A percentile compares a stretch with the other conserved stretches of the same genome.
phyloP scores from a whole-genome alignment of 495 filamentous ascomycete genomes.

The Penicillium riverlandense region DNA sequence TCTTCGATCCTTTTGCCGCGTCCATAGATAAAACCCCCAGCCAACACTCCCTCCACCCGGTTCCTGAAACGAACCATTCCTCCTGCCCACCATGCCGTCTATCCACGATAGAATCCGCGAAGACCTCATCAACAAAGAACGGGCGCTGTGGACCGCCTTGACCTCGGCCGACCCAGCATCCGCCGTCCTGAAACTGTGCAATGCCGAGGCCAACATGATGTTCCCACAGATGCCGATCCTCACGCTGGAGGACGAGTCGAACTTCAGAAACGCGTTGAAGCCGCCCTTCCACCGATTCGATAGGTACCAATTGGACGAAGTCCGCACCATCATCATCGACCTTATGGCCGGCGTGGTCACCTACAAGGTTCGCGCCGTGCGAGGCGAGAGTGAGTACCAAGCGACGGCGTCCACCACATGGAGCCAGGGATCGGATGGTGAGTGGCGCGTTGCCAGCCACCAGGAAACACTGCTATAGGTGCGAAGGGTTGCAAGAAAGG shows the following conservation, averaged over 20 bases:
- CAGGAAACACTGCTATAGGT: constrained; percentile 29
- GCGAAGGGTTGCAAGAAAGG: not conserved
- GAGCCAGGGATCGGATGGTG: constrained; percentile 39
- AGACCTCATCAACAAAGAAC: constrained; percentile 33
- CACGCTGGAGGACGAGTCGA: constrained; percentile 22
- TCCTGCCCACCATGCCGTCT: constrained; percentile 20
- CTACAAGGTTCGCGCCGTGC: constrained; percentile 25
- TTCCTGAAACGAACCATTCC: not conserved
- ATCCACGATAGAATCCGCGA: constrained; percentile 41
- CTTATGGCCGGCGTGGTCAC: constrained; percentile 38
- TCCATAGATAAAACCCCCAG: constrained; percentile 1
- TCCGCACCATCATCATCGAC: constrained; percentile 36
- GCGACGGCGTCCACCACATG: constrained; percentile 34
- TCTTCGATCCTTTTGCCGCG: not conserved
- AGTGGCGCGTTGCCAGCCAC: constrained; percentile 34
- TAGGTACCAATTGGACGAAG: constrained; percentile 30
- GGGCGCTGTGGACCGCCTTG: constrained; percentile 35
- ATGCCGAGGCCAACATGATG: constrained; percentile 27
- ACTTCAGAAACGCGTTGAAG: constrained; percentile 19
- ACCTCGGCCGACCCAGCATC: constrained; percentile 37
- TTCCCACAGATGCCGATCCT: constrained; percentile 33
- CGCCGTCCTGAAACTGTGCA: constrained; percentile 30
- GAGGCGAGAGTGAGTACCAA: constrained; percentile 19
- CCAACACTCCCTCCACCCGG: too few species aligned
- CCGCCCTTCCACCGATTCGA: constrained; percentile 40